Evolutionary conservation across 2,329 filamentous ascomycete genomes (phyloP).

Genomic region (Sporothrix inflata): DNA sequence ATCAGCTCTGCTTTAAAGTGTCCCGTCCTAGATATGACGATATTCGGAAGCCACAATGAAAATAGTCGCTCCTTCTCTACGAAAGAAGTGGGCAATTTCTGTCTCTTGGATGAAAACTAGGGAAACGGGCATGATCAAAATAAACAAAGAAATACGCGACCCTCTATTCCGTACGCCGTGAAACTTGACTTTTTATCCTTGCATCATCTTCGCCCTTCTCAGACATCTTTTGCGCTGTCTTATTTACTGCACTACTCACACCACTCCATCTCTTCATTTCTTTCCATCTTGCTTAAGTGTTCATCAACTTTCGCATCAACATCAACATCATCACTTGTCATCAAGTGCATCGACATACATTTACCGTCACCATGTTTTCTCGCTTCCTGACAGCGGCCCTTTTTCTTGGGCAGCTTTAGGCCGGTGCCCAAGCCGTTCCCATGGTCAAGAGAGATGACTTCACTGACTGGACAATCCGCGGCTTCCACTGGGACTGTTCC

Average conservation of each 20-base stretch:
- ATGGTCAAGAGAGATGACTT: background rate
- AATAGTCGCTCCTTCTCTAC: background rate
- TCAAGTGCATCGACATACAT: background rate
- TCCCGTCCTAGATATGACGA: background rate
- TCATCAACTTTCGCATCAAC: background rate
- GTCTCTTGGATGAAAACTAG: background rate
- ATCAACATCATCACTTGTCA: background rate
- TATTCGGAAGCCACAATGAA: background rate
- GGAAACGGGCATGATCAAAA: slow-evolving; percentile 3
- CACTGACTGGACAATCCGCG: slow-evolving; percentile 30
- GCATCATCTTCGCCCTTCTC: background rate
- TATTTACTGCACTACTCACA: background rate
- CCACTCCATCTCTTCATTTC: background rate
- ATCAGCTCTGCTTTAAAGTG: too few species aligned
- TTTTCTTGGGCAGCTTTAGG: slow-evolving; percentile 20
- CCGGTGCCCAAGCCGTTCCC: background rate
- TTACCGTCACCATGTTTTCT: slow-evolving; percentile 23
- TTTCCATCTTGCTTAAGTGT: background rate
- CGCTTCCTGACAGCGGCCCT: slow-evolving; percentile 18
- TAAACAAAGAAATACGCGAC: background rate
- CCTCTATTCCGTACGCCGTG: too few species aligned
- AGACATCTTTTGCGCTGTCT: background rate
- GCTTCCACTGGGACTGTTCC: slow-evolving; percentile 33
- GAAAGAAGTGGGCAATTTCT: too few species aligned
- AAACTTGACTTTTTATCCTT: background rate